Evolutionary conservation across 2,329 filamentous ascomycete genomes (phyloP).

Genomic region (Colletotrichum sansevieriae): DNA sequence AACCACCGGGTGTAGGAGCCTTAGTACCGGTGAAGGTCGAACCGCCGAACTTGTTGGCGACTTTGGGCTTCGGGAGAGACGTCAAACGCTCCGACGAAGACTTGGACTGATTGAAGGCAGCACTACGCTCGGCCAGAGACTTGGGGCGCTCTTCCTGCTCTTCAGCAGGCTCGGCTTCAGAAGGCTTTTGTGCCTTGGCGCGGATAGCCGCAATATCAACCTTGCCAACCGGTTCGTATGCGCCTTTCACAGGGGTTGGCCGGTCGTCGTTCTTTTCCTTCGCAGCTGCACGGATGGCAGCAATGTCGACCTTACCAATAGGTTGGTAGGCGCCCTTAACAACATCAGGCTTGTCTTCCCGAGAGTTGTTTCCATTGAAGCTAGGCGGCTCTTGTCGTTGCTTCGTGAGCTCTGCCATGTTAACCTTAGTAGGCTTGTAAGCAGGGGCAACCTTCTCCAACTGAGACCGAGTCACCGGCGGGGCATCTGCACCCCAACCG

Average conservation of each 20-base stretch:
- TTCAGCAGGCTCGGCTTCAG: constrained; percentile 46
- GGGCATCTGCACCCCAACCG: constrained; percentile 95
- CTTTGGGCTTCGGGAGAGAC: constrained; percentile 92
- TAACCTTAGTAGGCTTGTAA: constrained; percentile 95
- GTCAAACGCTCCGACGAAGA: constrained; percentile 80
- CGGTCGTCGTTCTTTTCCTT: constrained; percentile 80
- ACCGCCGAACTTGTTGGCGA: constrained; percentile 87
- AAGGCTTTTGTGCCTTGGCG: constrained; percentile 80
- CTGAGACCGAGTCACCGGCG: constrained; percentile 87
- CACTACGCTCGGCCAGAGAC: constrained; percentile 80
- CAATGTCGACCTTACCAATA: constrained; percentile 97
- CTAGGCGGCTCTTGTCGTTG: constrained; percentile 77
- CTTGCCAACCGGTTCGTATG: constrained; percentile 95
- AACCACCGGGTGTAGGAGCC: constrained; percentile 80
- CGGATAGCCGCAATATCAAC: constrained; percentile 97
- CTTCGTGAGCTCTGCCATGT: constrained; percentile 86
- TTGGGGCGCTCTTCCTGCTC: constrained; percentile 55
- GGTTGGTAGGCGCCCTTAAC: constrained; percentile 92
- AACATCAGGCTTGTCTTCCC: constrained; percentile 70
- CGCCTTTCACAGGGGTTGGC: constrained; percentile 87
- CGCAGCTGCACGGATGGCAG: constrained; percentile 83
- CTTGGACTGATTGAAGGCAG: constrained; percentile 75
- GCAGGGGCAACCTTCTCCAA: constrained; percentile 93
- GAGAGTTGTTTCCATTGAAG: constrained; percentile 52
- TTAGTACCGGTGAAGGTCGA: constrained; percentile 88